phyloP scores from a whole-genome alignment of 2,329 filamentous ascomycete species.

The Penicillium vulpinum region DNA sequence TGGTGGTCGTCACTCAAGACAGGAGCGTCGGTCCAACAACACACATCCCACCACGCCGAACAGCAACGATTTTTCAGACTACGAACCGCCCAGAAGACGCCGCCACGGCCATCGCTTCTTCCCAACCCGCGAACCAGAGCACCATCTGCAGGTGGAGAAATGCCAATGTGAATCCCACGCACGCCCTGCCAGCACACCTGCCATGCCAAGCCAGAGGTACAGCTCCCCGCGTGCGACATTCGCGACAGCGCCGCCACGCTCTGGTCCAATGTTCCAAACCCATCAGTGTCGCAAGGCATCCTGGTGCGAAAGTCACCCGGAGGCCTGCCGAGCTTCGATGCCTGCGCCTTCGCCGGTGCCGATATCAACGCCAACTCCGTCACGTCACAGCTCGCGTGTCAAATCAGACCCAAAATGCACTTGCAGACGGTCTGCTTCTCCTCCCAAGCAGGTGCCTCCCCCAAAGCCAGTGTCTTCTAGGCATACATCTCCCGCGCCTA shows the following conservation, averaged over 20 bases:
- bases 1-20: background rate
- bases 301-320: conserved; percentile 2
- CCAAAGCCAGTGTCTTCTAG: background rate
- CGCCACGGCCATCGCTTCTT: background rate
- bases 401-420: background rate
- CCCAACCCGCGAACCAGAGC: background rate
- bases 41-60: background rate
- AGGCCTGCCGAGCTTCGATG: background rate
- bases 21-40: background rate
- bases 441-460: background rate
- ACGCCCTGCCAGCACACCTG: background rate
- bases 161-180: background rate
- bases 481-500: background rate
- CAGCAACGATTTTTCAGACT: conserved; percentile 4
- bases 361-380: background rate
- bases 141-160: background rate
- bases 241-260: background rate
- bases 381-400: background rate
- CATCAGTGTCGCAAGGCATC: conserved; percentile 1
- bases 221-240: background rate
- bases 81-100: background rate
- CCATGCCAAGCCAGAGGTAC: background rate
- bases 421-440: background rate
- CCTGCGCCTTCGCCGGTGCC: background rate
- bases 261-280: background rate